Conservation (phyloP, 805 yeast species). For the Suhomyces kilbournensis region DNA sequence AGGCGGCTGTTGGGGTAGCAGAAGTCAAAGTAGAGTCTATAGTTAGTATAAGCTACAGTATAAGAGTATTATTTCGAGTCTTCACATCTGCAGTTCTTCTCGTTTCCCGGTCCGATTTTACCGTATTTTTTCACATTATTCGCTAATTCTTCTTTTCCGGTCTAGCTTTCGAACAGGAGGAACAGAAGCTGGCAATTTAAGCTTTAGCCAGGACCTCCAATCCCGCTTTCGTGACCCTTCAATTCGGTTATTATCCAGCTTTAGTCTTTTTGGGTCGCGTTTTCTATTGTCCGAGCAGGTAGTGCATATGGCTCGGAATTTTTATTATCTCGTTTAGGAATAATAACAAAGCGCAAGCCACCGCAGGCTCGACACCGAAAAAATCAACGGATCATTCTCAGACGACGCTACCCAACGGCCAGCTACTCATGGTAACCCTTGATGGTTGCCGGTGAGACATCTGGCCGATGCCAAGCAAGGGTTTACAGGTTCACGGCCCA, state of each 20-base stretch:
- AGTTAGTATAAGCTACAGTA: conserved; percentile 5
- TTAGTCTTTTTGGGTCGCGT: neutral
- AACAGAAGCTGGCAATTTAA: neutral
- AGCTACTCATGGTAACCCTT: neutral
- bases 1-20: conserved; percentile 54
- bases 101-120: neutral
- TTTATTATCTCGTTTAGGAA: conserved; percentile 1
- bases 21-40: conserved; percentile 47
- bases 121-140: neutral
- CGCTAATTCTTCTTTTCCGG: neutral
- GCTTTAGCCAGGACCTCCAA: neutral
- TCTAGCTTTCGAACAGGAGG: neutral
- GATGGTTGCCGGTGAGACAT: neutral
- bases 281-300: neutral
- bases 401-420: neutral
- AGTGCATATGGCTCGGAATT: neutral
- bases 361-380: neutral
- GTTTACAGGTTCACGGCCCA: neutral
- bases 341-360: neutral
- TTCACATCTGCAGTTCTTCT: too few relatives aligned
- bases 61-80: too few relatives aligned
- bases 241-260: neutral
- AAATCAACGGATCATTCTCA: neutral
- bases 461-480: neutral
- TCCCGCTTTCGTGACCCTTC: neutral